Evolutionary conservation across 2,329 filamentous ascomycete genomes (phyloP).

Genomic region (Cladosporium colombiae): DNA sequence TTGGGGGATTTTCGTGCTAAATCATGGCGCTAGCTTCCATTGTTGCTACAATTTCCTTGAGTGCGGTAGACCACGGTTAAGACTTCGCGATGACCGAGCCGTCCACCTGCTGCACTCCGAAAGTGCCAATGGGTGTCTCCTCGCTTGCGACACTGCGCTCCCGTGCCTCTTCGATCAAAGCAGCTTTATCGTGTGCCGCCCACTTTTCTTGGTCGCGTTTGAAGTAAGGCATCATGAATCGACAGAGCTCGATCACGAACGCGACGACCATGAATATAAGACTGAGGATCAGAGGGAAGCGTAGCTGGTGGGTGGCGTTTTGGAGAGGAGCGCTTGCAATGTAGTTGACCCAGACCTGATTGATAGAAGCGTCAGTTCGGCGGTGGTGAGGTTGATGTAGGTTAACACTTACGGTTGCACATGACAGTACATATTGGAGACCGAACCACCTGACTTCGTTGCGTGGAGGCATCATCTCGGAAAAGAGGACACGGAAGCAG

Average conservation of each 20-base stretch:
- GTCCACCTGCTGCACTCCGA: background rate
- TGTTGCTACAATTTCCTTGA: background rate
- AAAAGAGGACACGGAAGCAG: constrained; percentile 21
- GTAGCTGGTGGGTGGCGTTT: constrained; percentile 22
- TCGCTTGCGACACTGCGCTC: background rate
- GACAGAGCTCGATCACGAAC: background rate
- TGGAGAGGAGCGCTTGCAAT: constrained; percentile 21
- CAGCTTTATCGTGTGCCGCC: background rate
- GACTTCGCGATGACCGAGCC: background rate
- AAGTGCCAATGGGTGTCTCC: background rate
- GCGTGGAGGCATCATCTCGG: constrained; percentile 21
- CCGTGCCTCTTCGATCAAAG: background rate
- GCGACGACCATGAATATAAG: constrained; percentile 14
- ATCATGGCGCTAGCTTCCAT: background rate
- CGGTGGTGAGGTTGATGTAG: background rate
- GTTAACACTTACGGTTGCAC: constrained; percentile 19
- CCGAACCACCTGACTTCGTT: constrained; percentile 22
- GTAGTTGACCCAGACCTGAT: constrained; percentile 23
- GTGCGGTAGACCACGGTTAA: background rate
- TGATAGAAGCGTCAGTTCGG: background rate
- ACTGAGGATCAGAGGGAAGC: constrained; percentile 21
- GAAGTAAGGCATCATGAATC: background rate
- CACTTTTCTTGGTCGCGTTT: background rate
- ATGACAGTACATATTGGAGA: constrained; percentile 21
- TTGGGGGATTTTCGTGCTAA: background rate